These are phyloP conservation scores for Cyphellophora attinorum DNA, from an alignment of 2,329 filamentous ascomycete genomes.

Conservation along the genomic window DNA sequence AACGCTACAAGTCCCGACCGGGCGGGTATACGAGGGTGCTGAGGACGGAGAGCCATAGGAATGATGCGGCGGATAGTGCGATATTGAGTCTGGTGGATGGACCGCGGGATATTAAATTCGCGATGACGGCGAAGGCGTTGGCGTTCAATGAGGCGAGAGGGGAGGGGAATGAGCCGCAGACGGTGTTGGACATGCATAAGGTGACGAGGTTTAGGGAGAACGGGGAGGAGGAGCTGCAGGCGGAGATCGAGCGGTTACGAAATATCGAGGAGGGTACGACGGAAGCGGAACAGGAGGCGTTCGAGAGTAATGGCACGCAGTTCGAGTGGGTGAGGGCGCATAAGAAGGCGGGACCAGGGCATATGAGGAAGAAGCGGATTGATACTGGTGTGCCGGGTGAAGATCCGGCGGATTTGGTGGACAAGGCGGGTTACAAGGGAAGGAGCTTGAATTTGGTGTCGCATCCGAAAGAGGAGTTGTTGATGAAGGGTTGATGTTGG, in stretches of 20 bases:
- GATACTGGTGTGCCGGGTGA: neutral
- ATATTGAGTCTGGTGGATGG: constrained; percentile 94
- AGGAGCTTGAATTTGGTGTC: no score
- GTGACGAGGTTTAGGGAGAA: constrained; percentile 64
- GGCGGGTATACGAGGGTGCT: constrained; percentile 94
- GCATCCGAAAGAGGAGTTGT: no score
- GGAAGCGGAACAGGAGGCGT: constrained; percentile 29
- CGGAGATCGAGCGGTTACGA: constrained; percentile 38
- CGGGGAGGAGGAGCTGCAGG: constrained; percentile 59
- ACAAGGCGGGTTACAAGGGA: no score
- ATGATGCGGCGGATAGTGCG: constrained; percentile 79
- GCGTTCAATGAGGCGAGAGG: constrained; percentile 48
- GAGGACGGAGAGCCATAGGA: constrained; percentile 78
- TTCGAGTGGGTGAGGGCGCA: constrained; percentile 17
- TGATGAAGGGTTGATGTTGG: no score
- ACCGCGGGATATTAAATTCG: constrained; percentile 86
- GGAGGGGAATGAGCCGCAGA: constrained; percentile 58
- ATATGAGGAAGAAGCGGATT: constrained; percentile 15
- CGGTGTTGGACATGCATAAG: constrained; percentile 69
- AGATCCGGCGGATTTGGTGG: constrained; percentile 7
- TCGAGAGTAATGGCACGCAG: constrained; percentile 19
- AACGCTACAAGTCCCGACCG: constrained; percentile 67
- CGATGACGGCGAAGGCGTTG: constrained; percentile 79
- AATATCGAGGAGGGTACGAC: constrained; percentile 44
- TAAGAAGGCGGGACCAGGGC: constrained; percentile 13